These are phyloP conservation scores for Solanum sejunctum DNA, from an alignment of 257 asterid species.

Conservation along the genomic window DNA sequence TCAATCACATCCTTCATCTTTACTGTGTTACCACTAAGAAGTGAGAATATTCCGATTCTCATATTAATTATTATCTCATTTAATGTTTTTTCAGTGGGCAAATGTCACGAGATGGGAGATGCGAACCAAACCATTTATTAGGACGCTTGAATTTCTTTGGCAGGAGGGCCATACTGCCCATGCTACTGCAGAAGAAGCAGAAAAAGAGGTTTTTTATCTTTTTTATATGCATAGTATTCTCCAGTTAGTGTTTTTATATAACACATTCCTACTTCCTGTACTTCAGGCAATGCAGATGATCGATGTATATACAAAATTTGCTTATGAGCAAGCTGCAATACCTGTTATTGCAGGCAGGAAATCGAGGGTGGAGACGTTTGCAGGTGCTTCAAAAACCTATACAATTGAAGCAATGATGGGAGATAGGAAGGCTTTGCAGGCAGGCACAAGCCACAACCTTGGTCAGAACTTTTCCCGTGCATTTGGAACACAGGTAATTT, in stretches of 20 bases:
- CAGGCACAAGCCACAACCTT: conserved; percentile 97
- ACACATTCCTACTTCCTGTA: conserved; percentile 18
- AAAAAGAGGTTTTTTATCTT: conserved; percentile 53
- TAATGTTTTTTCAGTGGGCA: conserved; percentile 63
- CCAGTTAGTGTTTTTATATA: conserved; percentile 5
- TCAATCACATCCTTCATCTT: neutral
- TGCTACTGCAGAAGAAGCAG: conserved; percentile 88
- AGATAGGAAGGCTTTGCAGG: conserved; percentile 93
- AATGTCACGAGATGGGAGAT: conserved; percentile 99
- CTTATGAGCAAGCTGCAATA: conserved; percentile 96
- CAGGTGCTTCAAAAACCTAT: conserved; percentile 91
- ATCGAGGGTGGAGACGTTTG: conserved; percentile 86
- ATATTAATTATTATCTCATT: neutral
- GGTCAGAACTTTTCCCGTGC: conserved; percentile 99
- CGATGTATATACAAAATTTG: conserved; percentile 75
- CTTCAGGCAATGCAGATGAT: conserved; percentile 98
- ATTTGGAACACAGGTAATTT: conserved; percentile 74
- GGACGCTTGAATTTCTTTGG: conserved; percentile 97
- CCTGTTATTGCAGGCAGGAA: conserved; percentile 97
- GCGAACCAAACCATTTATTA: conserved; percentile 93
- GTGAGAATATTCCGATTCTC: neutral
- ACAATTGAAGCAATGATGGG: conserved; percentile 99
- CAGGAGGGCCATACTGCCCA: conserved; percentile 99
- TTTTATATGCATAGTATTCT: neutral
- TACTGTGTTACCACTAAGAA: neutral